Conservation (phyloP, 2,329 filamentous ascomycete genomes). For the Rhinocladiella mackenziei region DNA sequence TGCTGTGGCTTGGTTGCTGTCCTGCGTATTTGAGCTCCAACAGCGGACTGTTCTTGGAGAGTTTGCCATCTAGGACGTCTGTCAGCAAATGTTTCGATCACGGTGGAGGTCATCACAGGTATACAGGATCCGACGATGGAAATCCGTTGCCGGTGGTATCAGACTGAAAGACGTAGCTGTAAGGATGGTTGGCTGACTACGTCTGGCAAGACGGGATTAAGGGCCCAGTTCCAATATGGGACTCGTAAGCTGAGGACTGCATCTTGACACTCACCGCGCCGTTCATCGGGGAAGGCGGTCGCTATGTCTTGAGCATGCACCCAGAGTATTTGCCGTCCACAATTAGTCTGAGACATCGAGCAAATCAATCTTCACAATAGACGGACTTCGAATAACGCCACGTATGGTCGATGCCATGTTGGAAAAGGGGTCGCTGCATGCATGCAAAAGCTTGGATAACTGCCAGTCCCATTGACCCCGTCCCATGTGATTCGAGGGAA, state of each 20-base stretch:
- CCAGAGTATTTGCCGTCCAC: slow-evolving; percentile 38
- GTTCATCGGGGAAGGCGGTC: slow-evolving; percentile 41
- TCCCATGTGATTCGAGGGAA: slow-evolving; percentile 63
- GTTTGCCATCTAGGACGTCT: slow-evolving; percentile 17
- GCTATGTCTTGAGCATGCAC: slow-evolving; percentile 39
- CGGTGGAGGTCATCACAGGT: neutral
- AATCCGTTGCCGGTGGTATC: slow-evolving; percentile 27
- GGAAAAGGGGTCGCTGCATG: slow-evolving; percentile 73
- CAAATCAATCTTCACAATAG: neutral
- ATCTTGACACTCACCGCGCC: slow-evolving; percentile 46
- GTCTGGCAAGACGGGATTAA: slow-evolving; percentile 33
- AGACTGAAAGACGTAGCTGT: slow-evolving; percentile 38
- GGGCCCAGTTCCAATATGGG: slow-evolving; percentile 51
- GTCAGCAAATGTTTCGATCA: neutral
- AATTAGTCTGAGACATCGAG: neutral
- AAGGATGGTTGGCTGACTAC: slow-evolving; percentile 41
- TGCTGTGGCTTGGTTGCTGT: slow-evolving; percentile 26
- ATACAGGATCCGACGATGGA: slow-evolving; percentile 23
- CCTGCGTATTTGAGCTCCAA: slow-evolving; percentile 15
- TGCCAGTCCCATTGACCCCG: slow-evolving; percentile 41
- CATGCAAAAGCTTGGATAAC: slow-evolving; percentile 66
- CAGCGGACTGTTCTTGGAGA: slow-evolving; percentile 24
- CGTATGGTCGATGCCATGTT: slow-evolving; percentile 79
- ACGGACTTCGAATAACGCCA: slow-evolving; percentile 57
- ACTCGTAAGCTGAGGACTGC: slow-evolving; percentile 44